A percentile compares a stretch with the other conserved stretches of the same genome.
Conservation (phyloP, 345 rosid genomes). For the Zanthoxylum bungeanum region DNA sequence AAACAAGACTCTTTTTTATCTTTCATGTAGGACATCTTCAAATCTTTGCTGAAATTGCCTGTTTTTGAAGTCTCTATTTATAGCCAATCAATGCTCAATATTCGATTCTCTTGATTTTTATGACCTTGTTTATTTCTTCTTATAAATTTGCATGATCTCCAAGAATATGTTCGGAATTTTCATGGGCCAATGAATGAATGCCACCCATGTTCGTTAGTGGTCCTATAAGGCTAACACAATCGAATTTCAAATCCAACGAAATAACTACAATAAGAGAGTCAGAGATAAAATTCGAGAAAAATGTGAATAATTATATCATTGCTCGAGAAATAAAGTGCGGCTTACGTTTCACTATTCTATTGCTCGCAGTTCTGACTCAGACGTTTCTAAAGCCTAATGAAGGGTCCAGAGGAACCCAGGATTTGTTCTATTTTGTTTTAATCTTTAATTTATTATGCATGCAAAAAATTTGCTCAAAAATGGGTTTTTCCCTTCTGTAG, state of each 20-base stretch:
- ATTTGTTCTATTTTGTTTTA: neutral
- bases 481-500: neutral
- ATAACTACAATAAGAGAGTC: no score
- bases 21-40: slow-evolving; percentile 35
- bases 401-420: neutral
- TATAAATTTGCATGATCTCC: slow-evolving; percentile 1
- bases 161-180: slow-evolving; percentile 22
- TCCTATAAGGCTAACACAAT: neutral
- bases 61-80: slow-evolving; percentile 16
- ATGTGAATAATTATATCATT: no score
- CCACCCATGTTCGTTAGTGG: neutral
- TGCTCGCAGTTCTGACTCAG: neutral
- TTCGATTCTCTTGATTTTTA: neutral
- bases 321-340: no score
- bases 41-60: neutral
- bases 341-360: neutral
- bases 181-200: neutral
- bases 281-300: no score
- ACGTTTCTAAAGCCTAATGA: neutral
- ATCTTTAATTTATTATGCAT: neutral
- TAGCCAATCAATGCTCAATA: slow-evolving; percentile 7
- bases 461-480: no score
- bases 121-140: neutral
- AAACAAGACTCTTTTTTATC: slow-evolving; percentile 29
- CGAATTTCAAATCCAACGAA: slow-evolving; percentile 11